A percentile compares a stretch with the other conserved stretches of the same genome.
Conservation (phyloP, 768 basidiomycete species). For the Mycena crocata region DNA sequence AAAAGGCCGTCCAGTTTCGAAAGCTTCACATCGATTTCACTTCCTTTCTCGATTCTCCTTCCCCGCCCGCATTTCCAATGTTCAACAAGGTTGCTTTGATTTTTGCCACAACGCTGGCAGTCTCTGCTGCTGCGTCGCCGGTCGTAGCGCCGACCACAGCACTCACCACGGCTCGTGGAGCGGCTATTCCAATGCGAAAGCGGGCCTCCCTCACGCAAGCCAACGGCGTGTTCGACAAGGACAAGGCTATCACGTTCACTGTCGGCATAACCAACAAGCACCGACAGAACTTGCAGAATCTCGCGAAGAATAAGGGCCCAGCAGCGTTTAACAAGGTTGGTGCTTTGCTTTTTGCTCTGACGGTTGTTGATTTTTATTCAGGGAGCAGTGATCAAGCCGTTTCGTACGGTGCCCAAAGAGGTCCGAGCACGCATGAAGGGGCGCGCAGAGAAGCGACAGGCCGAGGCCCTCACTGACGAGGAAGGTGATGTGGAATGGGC, state of each 20-base stretch:
- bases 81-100: constrained; percentile 15
- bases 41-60: no score
- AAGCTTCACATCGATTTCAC: neutral
- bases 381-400: constrained; percentile 45
- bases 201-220: constrained; percentile 16
- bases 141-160: neutral
- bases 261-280: constrained; percentile 46
- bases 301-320: constrained; percentile 43
- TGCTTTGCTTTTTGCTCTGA: neutral
- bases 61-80: constrained; percentile 18
- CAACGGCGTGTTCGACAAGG: constrained; percentile 35
- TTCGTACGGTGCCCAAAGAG: constrained; percentile 32
- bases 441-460: constrained; percentile 38
- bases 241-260: constrained; percentile 27
- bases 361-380: neutral
- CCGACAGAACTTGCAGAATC: constrained; percentile 50
- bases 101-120: constrained; percentile 10
- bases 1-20: neutral
- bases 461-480: constrained; percentile 47
- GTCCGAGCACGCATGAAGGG: constrained; percentile 12
- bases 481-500: constrained; percentile 51
- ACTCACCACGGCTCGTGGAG: neutral
- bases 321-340: constrained; percentile 4
- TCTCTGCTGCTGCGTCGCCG: neutral
- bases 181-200: constrained; percentile 25